These are phyloP conservation scores for Fomitopsis schrenkii DNA, from an alignment of 1,284 basidiomycete genomes.

Conservation along the genomic window DNA sequence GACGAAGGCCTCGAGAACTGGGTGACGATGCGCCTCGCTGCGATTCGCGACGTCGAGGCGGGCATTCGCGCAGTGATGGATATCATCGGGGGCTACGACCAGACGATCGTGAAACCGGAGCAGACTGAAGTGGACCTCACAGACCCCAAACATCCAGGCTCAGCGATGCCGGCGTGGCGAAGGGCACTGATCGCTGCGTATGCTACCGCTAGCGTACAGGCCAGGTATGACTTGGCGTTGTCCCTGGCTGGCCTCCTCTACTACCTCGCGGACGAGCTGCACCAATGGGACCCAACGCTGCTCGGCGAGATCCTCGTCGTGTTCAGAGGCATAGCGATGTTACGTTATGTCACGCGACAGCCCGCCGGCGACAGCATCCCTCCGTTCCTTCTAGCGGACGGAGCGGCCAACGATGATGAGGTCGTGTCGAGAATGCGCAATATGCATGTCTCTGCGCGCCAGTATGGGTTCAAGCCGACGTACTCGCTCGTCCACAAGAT, in stretches of 20 bases:
- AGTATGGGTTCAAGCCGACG: constrained; percentile 45
- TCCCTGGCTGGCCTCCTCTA: constrained; percentile 67
- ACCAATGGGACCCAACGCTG: constrained; percentile 58
- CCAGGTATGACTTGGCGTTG: constrained; percentile 69
- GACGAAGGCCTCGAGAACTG: constrained; percentile 57
- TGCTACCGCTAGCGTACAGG: constrained; percentile 55
- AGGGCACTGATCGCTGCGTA: constrained; percentile 60
- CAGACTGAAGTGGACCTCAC: constrained; percentile 46
- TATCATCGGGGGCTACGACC: constrained; percentile 64
- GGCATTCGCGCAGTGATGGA: constrained; percentile 57
- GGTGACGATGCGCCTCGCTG: constrained; percentile 55
- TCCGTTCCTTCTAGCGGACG: constrained; percentile 19
- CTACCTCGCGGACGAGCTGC: constrained; percentile 60
- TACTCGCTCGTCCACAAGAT: constrained; percentile 72
- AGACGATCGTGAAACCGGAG: constrained; percentile 62
- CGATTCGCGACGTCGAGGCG: constrained; percentile 49
- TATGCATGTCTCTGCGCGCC: constrained; percentile 62
- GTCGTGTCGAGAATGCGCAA: constrained; percentile 59
- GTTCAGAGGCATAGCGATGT: constrained; percentile 69
- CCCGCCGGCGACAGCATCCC: constrained; percentile 45
- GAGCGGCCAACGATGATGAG: constrained; percentile 50
- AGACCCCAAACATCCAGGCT: constrained; percentile 43
- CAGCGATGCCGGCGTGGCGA: constrained; percentile 48
- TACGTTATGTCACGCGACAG: constrained; percentile 56
- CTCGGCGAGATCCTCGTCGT: constrained; percentile 73